These are phyloP conservation scores for Schwanniomyces sp. DNA, from an alignment of 805 yeast genomes.

Conservation along the genomic window DNA sequence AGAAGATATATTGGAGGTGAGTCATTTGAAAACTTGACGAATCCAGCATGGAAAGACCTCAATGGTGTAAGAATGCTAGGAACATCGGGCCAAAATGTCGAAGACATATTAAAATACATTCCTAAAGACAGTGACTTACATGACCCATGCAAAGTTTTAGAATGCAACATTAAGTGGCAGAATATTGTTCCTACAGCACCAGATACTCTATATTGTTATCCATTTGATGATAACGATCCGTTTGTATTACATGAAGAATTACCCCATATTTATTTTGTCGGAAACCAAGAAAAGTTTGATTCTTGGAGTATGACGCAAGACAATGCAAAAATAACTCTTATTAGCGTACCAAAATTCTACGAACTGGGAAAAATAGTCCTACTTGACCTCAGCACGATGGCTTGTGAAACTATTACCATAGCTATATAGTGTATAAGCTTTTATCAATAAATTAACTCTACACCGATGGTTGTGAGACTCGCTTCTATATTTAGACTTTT, in stretches of 20 bases:
- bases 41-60: constrained; percentile 72
- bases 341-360: constrained; percentile 71
- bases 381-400: constrained; percentile 23
- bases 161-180: constrained; percentile 76
- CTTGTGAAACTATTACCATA: constrained; percentile 47
- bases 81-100: constrained; percentile 81
- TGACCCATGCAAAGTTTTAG: constrained; percentile 44
- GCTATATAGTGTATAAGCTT: constrained; percentile 8
- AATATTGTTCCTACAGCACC: constrained; percentile 94
- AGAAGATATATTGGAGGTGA: constrained; percentile 41
- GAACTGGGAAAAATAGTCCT: constrained; percentile 52
- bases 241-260: constrained; percentile 66
- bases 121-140: constrained; percentile 34
- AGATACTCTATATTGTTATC: constrained; percentile 89
- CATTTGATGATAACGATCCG: constrained; percentile 76
- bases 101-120: constrained; percentile 72
- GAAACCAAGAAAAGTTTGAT: constrained; percentile 72
- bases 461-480: background rate
- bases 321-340: constrained; percentile 41
- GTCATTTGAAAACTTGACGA: constrained; percentile 37
- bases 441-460: background rate
- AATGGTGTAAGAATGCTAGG: constrained; percentile 62
- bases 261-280: constrained; percentile 85
- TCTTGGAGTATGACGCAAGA: constrained; percentile 33
- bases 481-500: background rate